These are phyloP conservation scores for Orobanche coerulescens DNA, from an alignment of 257 asterid species.

Conservation along the genomic window DNA sequence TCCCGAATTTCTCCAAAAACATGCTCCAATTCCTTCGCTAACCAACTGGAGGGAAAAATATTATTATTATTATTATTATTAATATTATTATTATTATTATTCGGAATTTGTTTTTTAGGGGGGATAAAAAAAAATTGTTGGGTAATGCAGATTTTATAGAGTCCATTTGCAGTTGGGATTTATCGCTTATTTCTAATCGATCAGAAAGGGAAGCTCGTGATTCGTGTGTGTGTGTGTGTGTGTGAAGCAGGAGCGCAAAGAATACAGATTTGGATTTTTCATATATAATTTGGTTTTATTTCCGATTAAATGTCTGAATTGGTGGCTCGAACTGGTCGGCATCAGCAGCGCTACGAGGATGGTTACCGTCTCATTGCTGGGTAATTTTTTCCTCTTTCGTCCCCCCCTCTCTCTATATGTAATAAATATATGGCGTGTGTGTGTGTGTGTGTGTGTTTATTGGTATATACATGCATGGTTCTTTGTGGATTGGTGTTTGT, in stretches of 20 bases:
- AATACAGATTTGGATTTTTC: constrained; percentile 6
- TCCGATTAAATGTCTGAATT: constrained; percentile 68
- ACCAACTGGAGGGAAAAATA: not conserved
- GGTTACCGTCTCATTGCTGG: constrained; percentile 86
- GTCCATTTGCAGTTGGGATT: constrained; percentile 22
- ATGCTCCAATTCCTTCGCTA: too few species aligned
- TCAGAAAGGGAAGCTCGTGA: constrained; percentile 19
- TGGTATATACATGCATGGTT: constrained; percentile 19
- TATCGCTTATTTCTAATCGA: constrained; percentile 23
- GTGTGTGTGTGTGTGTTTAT: not conserved
- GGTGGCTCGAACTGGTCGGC: constrained; percentile 93
- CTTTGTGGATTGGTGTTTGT: constrained; percentile 23
- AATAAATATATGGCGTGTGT: not conserved
- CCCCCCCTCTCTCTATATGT: not conserved
- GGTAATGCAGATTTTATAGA: constrained; percentile 23
- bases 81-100: too few species aligned
- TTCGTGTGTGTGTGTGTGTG: too few species aligned
- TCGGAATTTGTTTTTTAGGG: not conserved
- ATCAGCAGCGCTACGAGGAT: constrained; percentile 80
- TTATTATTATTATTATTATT: too few species aligned
- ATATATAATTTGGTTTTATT: constrained; percentile 9
- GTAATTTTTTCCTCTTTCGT: constrained; percentile 22
- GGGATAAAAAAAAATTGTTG: constrained; percentile 18
- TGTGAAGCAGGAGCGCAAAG: too few species aligned
- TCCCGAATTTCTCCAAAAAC: too few species aligned